Percentiles rank a stretch among this genome's conserved stretches.
These are phyloP conservation scores for Auricularia auricula-judae DNA, from an alignment of 768 basidiomycete genomes.

Conservation along the genomic window DNA sequence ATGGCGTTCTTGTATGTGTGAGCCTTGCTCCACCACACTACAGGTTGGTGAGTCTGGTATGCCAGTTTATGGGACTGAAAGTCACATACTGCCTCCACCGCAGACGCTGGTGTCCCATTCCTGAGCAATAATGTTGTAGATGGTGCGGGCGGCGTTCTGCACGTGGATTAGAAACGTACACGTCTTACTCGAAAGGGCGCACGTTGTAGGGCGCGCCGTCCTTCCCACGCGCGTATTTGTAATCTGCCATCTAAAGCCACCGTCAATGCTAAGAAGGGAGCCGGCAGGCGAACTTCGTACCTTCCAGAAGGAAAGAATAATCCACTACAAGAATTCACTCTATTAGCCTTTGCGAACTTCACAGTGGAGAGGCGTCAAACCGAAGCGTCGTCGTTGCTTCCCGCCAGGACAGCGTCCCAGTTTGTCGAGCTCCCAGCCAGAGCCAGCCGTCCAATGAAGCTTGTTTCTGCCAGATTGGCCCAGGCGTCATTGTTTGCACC, in stretches of 20 bases:
- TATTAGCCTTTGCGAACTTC: not conserved
- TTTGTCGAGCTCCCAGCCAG: slow-evolving; percentile 25
- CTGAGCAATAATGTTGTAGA: slow-evolving; percentile 41
- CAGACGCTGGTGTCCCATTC: slow-evolving; percentile 38
- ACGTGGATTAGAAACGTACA: not conserved
- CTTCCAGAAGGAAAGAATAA: slow-evolving; percentile 44
- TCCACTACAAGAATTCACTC: slow-evolving; percentile 28
- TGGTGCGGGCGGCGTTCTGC: slow-evolving; percentile 33
- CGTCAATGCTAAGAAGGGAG: not conserved
- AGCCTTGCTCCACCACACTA: slow-evolving; percentile 48
- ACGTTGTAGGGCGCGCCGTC: slow-evolving; percentile 14
- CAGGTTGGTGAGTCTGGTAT: not conserved
- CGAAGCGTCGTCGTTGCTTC: slow-evolving; percentile 44
- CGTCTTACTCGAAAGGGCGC: slow-evolving; percentile 8
- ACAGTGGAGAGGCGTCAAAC: slow-evolving; percentile 19
- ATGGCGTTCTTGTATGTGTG: slow-evolving; percentile 51
- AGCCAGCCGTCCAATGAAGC: slow-evolving; percentile 35
- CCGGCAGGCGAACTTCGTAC: not conserved
- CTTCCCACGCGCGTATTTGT: slow-evolving; percentile 30
- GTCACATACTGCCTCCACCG: slow-evolving; percentile 35
- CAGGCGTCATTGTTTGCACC: slow-evolving; percentile 33
- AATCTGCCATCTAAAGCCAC: slow-evolving; percentile 33
- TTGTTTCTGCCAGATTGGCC: slow-evolving; percentile 27
- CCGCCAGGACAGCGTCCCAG: slow-evolving; percentile 33
- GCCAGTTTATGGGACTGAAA: not conserved